Evolutionary conservation across 2,329 filamentous ascomycete species (phyloP).

Genomic region (Curvularia eragrostidis): DNA sequence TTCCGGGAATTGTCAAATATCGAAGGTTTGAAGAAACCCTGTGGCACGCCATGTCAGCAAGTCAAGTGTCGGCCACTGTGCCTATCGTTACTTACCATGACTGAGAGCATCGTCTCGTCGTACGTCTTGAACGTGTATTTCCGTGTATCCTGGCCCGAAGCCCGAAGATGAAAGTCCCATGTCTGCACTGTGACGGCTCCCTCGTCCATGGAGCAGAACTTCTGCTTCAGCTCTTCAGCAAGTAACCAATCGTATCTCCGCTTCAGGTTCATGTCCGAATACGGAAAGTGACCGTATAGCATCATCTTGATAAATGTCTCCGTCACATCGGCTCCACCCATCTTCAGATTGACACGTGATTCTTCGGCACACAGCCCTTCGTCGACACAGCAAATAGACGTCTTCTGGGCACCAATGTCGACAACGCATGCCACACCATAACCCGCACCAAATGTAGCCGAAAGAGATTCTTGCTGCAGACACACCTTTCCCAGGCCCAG

Average conservation of each 20-base stretch:
- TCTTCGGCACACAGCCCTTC: slow-evolving; percentile 95
- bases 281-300: slow-evolving; percentile 94
- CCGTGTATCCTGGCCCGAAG: slow-evolving; percentile 83
- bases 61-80: not conserved
- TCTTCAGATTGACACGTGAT: slow-evolving; percentile 93
- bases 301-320: slow-evolving; percentile 98
- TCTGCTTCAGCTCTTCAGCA: slow-evolving; percentile 94
- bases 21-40: slow-evolving; percentile 85
- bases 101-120: slow-evolving; percentile 92
- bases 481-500: slow-evolving; percentile 89
- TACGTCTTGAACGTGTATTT: slow-evolving; percentile 98
- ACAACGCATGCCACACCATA: slow-evolving; percentile 95
- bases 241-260: slow-evolving; percentile 90
- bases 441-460: slow-evolving; percentile 91
- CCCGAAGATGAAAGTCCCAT: slow-evolving; percentile 88
- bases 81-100: slow-evolving; percentile 63
- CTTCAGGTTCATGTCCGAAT: slow-evolving; percentile 89
- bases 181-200: slow-evolving; percentile 87
- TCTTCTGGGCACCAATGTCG: slow-evolving; percentile 96
- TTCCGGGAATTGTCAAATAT: slow-evolving; percentile 87
- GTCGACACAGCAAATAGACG: slow-evolving; percentile 94
- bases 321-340: slow-evolving; percentile 89
- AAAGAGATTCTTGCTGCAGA: slow-evolving; percentile 95
- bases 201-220: slow-evolving; percentile 90
- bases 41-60: slow-evolving; percentile 25